Conservation (phyloP, 495 filamentous ascomycete genomes). For the Melanomma pulvis-pyrius region DNA sequence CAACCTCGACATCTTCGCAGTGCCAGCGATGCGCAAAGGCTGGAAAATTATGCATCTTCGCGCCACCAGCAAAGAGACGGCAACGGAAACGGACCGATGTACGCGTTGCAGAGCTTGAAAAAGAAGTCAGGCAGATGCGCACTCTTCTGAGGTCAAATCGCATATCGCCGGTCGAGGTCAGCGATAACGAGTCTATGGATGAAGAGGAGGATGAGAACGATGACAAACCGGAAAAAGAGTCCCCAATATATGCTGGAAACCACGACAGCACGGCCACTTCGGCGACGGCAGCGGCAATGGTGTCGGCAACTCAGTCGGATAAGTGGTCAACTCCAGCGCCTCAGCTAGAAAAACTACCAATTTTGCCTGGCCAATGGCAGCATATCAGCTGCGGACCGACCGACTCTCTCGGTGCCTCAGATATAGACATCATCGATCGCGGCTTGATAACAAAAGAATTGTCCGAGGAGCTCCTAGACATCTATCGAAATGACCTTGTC, state of each 20-base stretch:
- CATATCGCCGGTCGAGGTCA: constrained; percentile 15
- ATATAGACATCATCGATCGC: constrained; percentile 52
- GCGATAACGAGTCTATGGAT: constrained; percentile 20
- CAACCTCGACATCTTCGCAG: constrained; percentile 13
- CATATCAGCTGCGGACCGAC: neutral
- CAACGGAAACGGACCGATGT: constrained; percentile 38
- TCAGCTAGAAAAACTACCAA: neutral
- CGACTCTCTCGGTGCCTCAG: constrained; percentile 2
- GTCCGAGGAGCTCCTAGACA: constrained; percentile 51
- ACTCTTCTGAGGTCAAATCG: constrained; percentile 29
- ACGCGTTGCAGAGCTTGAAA: constrained; percentile 36
- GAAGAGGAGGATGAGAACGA: constrained; percentile 12
- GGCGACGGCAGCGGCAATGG: neutral
- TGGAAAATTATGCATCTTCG: constrained; percentile 32
- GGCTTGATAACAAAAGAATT: constrained; percentile 53
- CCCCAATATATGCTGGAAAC: constrained; percentile 3
- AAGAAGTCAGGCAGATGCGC: constrained; percentile 33
- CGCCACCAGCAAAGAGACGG: constrained; percentile 32
- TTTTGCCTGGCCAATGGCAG: neutral
- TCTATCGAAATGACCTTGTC: constrained; percentile 51
- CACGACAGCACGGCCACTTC: neutral
- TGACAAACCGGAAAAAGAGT: constrained; percentile 14
- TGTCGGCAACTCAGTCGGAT: neutral
- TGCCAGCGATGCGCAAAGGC: constrained; percentile 39
- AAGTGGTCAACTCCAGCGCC: neutral